These are phyloP conservation scores for Forsythia viridissima DNA, from an alignment of 257 asterid species.

Conservation along the genomic window DNA sequence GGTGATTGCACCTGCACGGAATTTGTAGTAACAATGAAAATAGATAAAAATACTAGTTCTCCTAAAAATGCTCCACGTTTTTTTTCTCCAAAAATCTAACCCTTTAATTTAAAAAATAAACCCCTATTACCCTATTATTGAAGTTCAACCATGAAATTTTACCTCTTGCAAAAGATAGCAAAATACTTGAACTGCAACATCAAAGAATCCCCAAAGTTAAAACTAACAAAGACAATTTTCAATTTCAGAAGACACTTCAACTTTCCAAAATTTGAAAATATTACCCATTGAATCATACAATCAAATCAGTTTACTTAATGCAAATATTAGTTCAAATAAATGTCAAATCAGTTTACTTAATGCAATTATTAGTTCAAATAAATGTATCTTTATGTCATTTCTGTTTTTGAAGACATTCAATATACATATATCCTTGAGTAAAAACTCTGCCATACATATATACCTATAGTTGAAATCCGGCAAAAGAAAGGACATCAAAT, in stretches of 20 bases:
- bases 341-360: no score
- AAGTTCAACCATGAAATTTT: neutral
- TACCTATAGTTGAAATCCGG: neutral
- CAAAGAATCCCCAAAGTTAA: neutral
- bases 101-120: neutral
- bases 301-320: neutral
- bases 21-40: neutral
- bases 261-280: neutral
- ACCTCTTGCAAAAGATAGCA: neutral
- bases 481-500: no score
- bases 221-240: neutral
- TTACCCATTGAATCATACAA: neutral
- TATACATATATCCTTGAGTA: neutral
- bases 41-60: neutral
- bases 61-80: neutral
- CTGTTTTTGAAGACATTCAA: neutral
- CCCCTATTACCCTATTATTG: neutral
- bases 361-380: no score
- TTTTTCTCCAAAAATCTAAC: neutral
- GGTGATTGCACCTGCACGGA: neutral
- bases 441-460: neutral
- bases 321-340: neutral
- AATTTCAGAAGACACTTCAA: neutral
- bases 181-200: neutral
- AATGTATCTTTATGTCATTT: neutral